Evolutionary conservation across 2,329 filamentous ascomycete genomes (phyloP).

Genomic region (Pseudofabraea citricarpa): DNA sequence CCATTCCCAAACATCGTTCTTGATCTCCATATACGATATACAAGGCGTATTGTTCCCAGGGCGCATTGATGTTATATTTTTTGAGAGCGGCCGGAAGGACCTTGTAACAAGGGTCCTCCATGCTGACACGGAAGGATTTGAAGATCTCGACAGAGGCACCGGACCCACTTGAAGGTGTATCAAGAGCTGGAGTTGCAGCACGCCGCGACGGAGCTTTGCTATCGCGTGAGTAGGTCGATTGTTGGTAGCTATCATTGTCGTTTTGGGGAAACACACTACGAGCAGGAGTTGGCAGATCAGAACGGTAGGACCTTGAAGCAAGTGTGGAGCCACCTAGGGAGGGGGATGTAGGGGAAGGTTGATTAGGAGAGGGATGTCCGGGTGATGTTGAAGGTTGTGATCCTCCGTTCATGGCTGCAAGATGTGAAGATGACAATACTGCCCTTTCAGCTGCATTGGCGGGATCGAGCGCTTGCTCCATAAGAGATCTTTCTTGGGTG

Average conservation of each 20-base stretch:
- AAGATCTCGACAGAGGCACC: slow-evolving; percentile 81
- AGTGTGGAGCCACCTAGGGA: slow-evolving; percentile 37
- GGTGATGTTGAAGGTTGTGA: slow-evolving; percentile 48
- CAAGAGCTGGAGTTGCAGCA: slow-evolving; percentile 57
- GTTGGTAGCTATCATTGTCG: slow-evolving; percentile 32
- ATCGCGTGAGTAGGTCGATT: slow-evolving; percentile 25
- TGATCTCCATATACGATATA: slow-evolving; percentile 99
- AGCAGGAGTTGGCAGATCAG: slow-evolving; percentile 48
- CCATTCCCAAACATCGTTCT: slow-evolving; percentile 84
- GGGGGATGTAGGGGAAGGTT: slow-evolving; percentile 64
- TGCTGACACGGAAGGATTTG: slow-evolving; percentile 96
- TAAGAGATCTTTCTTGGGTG: slow-evolving; percentile 60
- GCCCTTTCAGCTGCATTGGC: slow-evolving; percentile 64
- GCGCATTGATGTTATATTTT: slow-evolving; percentile 97
- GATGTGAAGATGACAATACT: slow-evolving; percentile 62
- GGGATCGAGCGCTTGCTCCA: slow-evolving; percentile 63
- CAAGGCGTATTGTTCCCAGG: slow-evolving; percentile 94
- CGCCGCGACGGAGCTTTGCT: slow-evolving; percentile 41
- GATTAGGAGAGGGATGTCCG: slow-evolving; percentile 58
- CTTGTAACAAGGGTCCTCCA: slow-evolving; percentile 97
- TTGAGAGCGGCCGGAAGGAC: slow-evolving; percentile 92
- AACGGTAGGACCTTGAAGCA: slow-evolving; percentile 56
- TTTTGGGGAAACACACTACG: slow-evolving; percentile 51
- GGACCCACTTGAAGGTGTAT: slow-evolving; percentile 47
- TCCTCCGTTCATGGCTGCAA: slow-evolving; percentile 64